Evolutionary conservation across 2,329 filamentous ascomycete genomes (phyloP).

Genomic region (Pseudogymnoascus sp.): DNA sequence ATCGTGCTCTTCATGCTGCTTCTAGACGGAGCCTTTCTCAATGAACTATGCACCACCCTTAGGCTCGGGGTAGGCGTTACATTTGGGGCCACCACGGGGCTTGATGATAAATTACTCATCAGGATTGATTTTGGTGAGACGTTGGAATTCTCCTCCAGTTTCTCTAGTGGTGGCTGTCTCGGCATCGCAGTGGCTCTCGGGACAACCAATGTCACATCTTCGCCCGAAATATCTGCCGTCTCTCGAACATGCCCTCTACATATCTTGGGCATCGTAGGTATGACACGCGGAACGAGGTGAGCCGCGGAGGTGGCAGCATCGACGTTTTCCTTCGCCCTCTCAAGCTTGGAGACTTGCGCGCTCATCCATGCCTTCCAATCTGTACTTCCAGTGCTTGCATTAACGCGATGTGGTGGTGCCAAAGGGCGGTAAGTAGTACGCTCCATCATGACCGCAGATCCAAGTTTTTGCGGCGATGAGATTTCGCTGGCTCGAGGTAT

Average conservation of each 20-base stretch:
- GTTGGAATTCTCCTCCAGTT: slow-evolving; percentile 17
- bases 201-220: slow-evolving; percentile 23
- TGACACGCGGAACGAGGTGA: slow-evolving; percentile 20
- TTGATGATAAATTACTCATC: slow-evolving; percentile 20
- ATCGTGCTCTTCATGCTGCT: not conserved
- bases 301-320: slow-evolving; percentile 6
- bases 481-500: slow-evolving; percentile 13
- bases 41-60: not conserved
- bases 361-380: slow-evolving; percentile 51
- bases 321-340: slow-evolving; percentile 25
- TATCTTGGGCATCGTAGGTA: slow-evolving; percentile 25
- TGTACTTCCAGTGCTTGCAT: slow-evolving; percentile 38
- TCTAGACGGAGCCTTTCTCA: not conserved
- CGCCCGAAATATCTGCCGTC: slow-evolving; percentile 40
- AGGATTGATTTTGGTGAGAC: slow-evolving; percentile 22
- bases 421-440: slow-evolving; percentile 25
- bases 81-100: slow-evolving; percentile 16
- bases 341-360: slow-evolving; percentile 41
- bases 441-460: slow-evolving; percentile 31
- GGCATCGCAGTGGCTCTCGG: slow-evolving; percentile 8
- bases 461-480: slow-evolving; percentile 14
- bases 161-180: slow-evolving; percentile 20
- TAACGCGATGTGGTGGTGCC: slow-evolving; percentile 27
- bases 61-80: not conserved
- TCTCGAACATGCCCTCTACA: slow-evolving; percentile 40